Evolutionary conservation across 495 filamentous ascomycete species (phyloP), one percentile per base, ranked within the genome.

Genomic region (Penicillium cosmopolitanum): DNA sequence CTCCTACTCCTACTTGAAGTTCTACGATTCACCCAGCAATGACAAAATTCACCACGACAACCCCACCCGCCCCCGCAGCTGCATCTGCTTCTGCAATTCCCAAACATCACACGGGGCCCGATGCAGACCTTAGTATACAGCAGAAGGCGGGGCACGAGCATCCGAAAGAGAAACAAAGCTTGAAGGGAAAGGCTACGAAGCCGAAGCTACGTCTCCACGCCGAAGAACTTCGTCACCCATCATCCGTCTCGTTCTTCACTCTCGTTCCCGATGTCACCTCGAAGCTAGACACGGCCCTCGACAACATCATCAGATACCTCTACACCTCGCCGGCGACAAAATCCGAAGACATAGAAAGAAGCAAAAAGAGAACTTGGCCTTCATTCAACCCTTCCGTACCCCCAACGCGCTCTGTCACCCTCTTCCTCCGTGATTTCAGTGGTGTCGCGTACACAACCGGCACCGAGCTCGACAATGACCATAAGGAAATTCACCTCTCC

Each of bases 401-500:
- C 5, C 69, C 73, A 31, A 88, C 81, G 8, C 88, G 92, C 42
- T 95, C 91, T 18, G 85, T 98, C n/a, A 97, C 93, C 0, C 71
- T 98, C n/a, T 79, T 96, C 61, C 81, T 97, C 13, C 86, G 89
- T 5, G 77, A 87, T 52, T 92, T 96, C 81, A 75, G 64, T 44
- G 93, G 93, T 16, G 87, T 98, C 8, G 95, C 95, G 35, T 95
- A 96, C 73, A 98, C 95, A 4, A 90, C 83, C 0, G 91, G 93
- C 60, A 84, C 77, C 13, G 90, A 93, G 38, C 81, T 97, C 7
- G 94, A 97, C 74, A 57, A 83, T 44, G 91, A 96, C 68, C 92
- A 97, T 77, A 98, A 98, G 68, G 92, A 97, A 67, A 97, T 98
- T 57, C 92, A 97, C 75, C 82, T 97, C 77, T 89, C 85, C 5